A percentile compares a stretch with the other conserved stretches of the same genome.
Conservation (phyloP, 768 basidiomycete genomes). For the Mycena kentingensis region DNA sequence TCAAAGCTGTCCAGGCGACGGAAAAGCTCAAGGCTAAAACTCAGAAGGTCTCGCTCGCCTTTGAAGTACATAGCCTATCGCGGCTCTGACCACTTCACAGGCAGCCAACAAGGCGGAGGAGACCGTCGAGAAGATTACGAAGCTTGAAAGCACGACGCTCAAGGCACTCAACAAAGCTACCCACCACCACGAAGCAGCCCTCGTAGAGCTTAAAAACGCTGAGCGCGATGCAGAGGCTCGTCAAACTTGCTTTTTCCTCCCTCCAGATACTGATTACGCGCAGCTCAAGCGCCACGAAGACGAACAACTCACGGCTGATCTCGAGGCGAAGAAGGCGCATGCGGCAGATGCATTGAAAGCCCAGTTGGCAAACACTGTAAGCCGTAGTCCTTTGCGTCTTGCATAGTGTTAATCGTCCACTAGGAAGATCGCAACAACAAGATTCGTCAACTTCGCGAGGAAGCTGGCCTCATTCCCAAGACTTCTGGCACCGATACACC, state of each 20-base stretch:
- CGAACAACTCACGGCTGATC: conserved; percentile 20
- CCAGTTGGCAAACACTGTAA: conserved; percentile 11
- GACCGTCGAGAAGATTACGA: conserved; percentile 44
- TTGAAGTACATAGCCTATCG: not conserved
- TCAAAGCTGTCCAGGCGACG: conserved; percentile 53
- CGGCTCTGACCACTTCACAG: conserved; percentile 29
- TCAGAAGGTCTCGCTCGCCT: conserved; percentile 43
- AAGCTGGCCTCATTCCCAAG: conserved; percentile 5
- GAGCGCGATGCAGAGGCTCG: conserved; percentile 48
- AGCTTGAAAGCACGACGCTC: conserved; percentile 52
- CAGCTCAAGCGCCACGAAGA: conserved; percentile 30
- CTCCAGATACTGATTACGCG: not conserved
- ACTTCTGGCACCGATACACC: conserved; percentile 12
- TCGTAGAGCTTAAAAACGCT: conserved; percentile 43
- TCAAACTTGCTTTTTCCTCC: not conserved
- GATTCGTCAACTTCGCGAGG: conserved; percentile 11
- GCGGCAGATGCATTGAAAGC: conserved; percentile 21
- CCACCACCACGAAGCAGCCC: conserved; percentile 52
- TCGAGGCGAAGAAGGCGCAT: conserved; percentile 20
- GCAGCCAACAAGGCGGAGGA: conserved; percentile 45
- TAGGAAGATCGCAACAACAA: conserved; percentile 16
- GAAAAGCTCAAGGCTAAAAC: conserved; percentile 58
- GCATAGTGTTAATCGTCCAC: not conserved
- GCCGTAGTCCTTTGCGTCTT: not conserved
- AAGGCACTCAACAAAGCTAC: conserved; percentile 54